Evolutionary conservation across 2,329 filamentous ascomycete genomes (phyloP).

Genomic region (Zalaria sp.): DNA sequence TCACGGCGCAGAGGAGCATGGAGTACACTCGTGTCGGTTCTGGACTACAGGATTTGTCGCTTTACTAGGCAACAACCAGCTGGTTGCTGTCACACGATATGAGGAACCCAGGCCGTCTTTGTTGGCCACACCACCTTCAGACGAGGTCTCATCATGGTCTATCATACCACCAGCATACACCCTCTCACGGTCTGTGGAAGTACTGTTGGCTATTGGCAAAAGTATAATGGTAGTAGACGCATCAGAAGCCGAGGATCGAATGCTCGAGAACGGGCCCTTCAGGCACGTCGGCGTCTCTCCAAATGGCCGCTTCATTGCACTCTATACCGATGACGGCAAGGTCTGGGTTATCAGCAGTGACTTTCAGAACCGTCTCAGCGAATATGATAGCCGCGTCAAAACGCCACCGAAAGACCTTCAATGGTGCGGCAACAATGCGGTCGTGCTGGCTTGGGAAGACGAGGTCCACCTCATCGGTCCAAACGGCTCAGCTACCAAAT

Average conservation of each 20-base stretch:
- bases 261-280: conserved; percentile 85
- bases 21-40: conserved; percentile 81
- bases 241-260: conserved; percentile 78
- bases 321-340: conserved; percentile 74
- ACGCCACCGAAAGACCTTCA: conserved; percentile 77
- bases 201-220: conserved; percentile 68
- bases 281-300: conserved; percentile 82
- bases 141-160: conserved; percentile 74
- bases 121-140: conserved; percentile 62
- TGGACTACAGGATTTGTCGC: conserved; percentile 89
- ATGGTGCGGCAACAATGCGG: conserved; percentile 93
- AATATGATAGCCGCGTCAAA: conserved; percentile 78
- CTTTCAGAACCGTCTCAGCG: conserved; percentile 81
- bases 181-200: conserved; percentile 84
- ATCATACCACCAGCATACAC: conserved; percentile 80
- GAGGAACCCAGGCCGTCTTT: conserved; percentile 77
- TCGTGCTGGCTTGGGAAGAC: conserved; percentile 92
- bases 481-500: conserved; percentile 56
- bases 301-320: conserved; percentile 72
- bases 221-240: conserved; percentile 82
- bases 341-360: conserved; percentile 91
- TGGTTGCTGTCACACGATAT: conserved; percentile 80
- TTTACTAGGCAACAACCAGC: conserved; percentile 71
- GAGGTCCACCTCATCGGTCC: conserved; percentile 90
- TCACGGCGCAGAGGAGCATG: conserved; percentile 72